phyloP scores from a whole-genome alignment of 495 filamentous ascomycete species.

The Talaromyces stipitatus region DNA sequence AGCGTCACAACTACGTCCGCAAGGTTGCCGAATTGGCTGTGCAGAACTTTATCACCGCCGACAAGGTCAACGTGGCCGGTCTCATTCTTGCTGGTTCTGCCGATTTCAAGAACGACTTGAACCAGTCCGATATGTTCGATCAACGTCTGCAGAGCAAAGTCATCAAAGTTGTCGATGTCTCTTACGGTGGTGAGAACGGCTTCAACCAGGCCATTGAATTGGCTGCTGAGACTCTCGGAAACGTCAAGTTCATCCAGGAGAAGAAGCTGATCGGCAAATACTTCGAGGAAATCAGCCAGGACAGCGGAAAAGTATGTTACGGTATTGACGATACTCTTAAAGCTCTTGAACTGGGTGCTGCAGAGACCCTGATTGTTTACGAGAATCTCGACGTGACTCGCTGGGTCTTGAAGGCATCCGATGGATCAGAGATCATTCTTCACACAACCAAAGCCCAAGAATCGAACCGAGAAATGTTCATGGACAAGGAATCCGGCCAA shows the following conservation, averaged over 20 bases:
- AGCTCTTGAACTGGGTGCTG: slow-evolving; percentile 92
- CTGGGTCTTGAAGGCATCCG: slow-evolving; percentile 75
- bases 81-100: slow-evolving; percentile 93
- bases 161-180: slow-evolving; percentile 98
- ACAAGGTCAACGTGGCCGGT: slow-evolving; percentile 95
- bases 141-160: slow-evolving; percentile 84
- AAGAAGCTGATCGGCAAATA: slow-evolving; percentile 98
- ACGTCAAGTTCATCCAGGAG: slow-evolving; percentile 99
- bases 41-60: slow-evolving; percentile 95
- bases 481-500: slow-evolving; percentile 88
- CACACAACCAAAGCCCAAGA: slow-evolving; percentile 89
- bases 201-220: slow-evolving; percentile 99
- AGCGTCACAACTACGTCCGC: slow-evolving; percentile 98
- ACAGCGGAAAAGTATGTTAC: slow-evolving; percentile 93
- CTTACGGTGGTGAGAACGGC: slow-evolving; percentile 96
- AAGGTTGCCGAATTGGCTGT: slow-evolving; percentile 97
- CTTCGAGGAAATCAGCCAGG: slow-evolving; percentile 97
- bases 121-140: slow-evolving; percentile 97
- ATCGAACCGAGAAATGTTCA: slow-evolving; percentile 70
- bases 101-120: slow-evolving; percentile 99
- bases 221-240: slow-evolving; percentile 89
- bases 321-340: slow-evolving; percentile 96
- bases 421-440: slow-evolving; percentile 61
- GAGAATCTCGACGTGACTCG: slow-evolving; percentile 93
- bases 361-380: slow-evolving; percentile 92